Percentiles rank a stretch among this genome's conserved stretches.
Conservation (phyloP, 768 basidiomycete species). For the Megacollybia marginata region DNA sequence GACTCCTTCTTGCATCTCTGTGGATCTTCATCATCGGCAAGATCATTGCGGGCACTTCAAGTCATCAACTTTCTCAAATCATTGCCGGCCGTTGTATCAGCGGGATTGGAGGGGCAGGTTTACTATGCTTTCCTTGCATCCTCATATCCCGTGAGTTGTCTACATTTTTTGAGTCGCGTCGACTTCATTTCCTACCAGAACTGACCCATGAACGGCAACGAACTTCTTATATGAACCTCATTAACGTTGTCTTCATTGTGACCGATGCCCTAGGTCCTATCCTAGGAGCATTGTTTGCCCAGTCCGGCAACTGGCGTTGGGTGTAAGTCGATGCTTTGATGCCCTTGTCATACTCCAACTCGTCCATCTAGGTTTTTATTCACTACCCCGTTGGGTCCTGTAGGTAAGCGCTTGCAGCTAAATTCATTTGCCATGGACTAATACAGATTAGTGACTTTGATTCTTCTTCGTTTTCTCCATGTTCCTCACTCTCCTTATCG, state of each 20-base stretch:
- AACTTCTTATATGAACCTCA: constrained; percentile 18
- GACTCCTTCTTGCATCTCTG: constrained; percentile 15
- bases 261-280: constrained; percentile 19
- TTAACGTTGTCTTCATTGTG: constrained; percentile 18
- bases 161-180: neutral
- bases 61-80: constrained; percentile 15
- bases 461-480: constrained; percentile 12
- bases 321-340: constrained; percentile 9
- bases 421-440: neutral
- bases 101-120: constrained; percentile 18
- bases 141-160: constrained; percentile 15
- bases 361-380: constrained; percentile 13
- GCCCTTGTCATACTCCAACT: neutral
- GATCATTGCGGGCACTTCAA: constrained; percentile 16
- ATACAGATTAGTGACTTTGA: constrained; percentile 11
- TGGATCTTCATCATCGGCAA: constrained; percentile 20
- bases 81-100: constrained; percentile 18
- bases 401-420: constrained; percentile 11
- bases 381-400: constrained; percentile 16
- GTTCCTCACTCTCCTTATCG: constrained; percentile 9
- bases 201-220: constrained; percentile 19
- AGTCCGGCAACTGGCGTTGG: constrained; percentile 22
- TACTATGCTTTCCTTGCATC: constrained; percentile 14
- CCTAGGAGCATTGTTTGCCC: constrained; percentile 16
- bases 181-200: constrained; percentile 6